phyloP scores from a whole-genome alignment of 2,329 filamentous ascomycete genomes.

The Trichoderma sp. region DNA sequence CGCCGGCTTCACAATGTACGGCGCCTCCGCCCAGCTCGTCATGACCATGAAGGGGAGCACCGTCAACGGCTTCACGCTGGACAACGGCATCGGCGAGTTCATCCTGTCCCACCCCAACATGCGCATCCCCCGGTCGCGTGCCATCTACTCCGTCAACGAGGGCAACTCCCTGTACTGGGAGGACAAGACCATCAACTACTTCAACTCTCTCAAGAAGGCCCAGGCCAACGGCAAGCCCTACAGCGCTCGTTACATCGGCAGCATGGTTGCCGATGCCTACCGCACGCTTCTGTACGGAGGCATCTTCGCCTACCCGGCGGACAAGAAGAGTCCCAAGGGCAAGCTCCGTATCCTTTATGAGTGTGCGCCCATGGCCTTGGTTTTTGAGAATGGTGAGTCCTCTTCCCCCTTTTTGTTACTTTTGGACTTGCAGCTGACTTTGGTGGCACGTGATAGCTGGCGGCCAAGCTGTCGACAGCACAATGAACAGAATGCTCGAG shows the following conservation, averaged over 20 bases:
- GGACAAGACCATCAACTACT: constrained; percentile 80
- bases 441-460: constrained; percentile 57
- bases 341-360: constrained; percentile 97
- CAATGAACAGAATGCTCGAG: constrained; percentile 86
- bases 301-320: constrained; percentile 95
- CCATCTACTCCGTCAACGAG: constrained; percentile 98
- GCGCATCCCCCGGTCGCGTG: constrained; percentile 72
- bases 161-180: constrained; percentile 98
- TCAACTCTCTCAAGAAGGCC: constrained; percentile 82
- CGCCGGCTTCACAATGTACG: constrained; percentile 99
- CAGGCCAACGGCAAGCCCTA: constrained; percentile 79
- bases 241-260: constrained; percentile 90
- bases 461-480: constrained; percentile 85
- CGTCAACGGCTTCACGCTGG: constrained; percentile 97
- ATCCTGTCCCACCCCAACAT: constrained; percentile 97
- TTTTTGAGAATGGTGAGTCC: constrained; percentile 90
- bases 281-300: constrained; percentile 92
- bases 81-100: constrained; percentile 96
- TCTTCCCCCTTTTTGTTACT: not conserved
- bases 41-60: constrained; percentile 90
- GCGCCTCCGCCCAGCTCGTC: constrained; percentile 91
- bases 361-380: constrained; percentile 97
- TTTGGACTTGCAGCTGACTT: constrained; percentile 27
- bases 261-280: constrained; percentile 98
- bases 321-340: constrained; percentile 98